phyloP scores from a whole-genome alignment of 441 rosid genomes.

The Bocquillonia castaneifolia region DNA sequence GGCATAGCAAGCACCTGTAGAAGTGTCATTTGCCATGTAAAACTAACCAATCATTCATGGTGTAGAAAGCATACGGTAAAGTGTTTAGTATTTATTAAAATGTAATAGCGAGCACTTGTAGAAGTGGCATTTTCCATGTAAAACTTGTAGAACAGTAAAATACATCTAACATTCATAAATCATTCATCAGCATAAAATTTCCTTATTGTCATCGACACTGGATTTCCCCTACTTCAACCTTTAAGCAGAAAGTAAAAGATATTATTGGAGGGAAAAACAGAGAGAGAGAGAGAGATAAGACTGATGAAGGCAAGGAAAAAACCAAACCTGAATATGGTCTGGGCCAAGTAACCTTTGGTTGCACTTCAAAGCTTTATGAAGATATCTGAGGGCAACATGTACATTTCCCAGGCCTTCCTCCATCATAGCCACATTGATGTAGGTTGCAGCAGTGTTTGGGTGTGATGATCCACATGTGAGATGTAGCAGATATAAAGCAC shows the following conservation, averaged over 20 bases:
- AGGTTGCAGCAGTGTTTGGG: slow-evolving; percentile 72
- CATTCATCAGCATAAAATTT: no score
- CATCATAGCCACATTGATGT: slow-evolving; percentile 78
- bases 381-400: slow-evolving; percentile 67
- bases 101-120: no score
- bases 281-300: slow-evolving; percentile 4
- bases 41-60: no score
- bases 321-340: slow-evolving; percentile 63
- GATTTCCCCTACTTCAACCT: neutral
- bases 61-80: no score
- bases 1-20: neutral
- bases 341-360: slow-evolving; percentile 62
- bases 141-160: no score
- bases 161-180: no score
- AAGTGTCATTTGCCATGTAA: neutral
- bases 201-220: no score
- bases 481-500: slow-evolving; percentile 64
- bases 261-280: neutral
- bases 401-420: slow-evolving; percentile 74
- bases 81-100: no score
- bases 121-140: no score
- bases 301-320: slow-evolving; percentile 7
- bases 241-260: neutral
- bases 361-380: slow-evolving; percentile 67
- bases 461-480: slow-evolving; percentile 67